Percentiles rank a stretch among this genome's conserved stretches.
phyloP scores from a whole-genome alignment of 257 asterid species.

The Paraleonurus japonicus region DNA sequence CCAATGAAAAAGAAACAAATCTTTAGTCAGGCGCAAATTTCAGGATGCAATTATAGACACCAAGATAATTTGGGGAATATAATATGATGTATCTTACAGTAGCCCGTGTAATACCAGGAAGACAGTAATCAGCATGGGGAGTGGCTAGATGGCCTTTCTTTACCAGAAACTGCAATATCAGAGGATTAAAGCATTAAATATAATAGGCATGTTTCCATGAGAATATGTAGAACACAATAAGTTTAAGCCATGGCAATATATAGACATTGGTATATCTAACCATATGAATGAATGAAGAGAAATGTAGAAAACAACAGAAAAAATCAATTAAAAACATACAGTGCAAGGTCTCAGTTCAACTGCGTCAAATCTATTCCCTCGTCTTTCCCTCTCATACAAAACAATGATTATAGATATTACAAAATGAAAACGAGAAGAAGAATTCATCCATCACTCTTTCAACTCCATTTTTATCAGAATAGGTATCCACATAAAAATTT shows the following conservation, averaged over 20 bases:
- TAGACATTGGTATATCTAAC: neutral
- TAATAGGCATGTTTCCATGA: neutral
- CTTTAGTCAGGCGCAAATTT: neutral
- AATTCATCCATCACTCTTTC: conserved; percentile 1
- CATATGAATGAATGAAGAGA: conserved; percentile 6
- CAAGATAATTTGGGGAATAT: conserved; percentile 6
- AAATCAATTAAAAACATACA: neutral
- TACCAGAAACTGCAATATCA: conserved; percentile 67
- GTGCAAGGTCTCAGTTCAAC: neutral
- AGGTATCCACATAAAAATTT: too few relatives aligned
- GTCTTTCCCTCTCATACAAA: neutral
- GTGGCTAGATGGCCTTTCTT: conserved; percentile 71
- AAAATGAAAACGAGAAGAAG: neutral
- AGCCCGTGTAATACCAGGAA: conserved; percentile 84
- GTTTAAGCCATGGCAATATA: conserved; percentile 10
- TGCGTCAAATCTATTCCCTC: neutral
- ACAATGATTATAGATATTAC: neutral
- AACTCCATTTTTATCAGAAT: neutral
- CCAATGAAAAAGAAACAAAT: neutral
- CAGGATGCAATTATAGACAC: conserved; percentile 2
- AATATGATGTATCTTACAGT: conserved; percentile 54
- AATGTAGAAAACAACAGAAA: neutral
- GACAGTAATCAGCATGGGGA: conserved; percentile 91
- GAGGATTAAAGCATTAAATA: conserved; percentile 3
- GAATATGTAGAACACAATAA: neutral